phyloP scores from a whole-genome alignment of 2,329 filamentous ascomycete species.

The Fusarium globosum region DNA sequence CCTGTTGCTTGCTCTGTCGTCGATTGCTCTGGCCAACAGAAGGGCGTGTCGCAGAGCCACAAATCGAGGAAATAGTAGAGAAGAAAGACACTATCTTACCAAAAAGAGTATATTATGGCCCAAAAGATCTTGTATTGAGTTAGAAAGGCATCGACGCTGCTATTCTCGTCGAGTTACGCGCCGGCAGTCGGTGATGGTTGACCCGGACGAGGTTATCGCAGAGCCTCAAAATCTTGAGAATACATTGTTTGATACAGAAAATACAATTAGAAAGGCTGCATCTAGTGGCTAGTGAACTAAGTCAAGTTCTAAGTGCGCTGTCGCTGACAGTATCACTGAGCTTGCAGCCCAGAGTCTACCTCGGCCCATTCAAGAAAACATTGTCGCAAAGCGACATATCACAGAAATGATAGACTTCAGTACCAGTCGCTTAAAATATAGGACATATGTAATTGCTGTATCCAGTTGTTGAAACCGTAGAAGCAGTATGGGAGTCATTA shows the following conservation, averaged over 20 bases:
- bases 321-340: not conserved
- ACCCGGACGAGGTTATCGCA: not conserved
- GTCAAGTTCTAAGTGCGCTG: rapidly evolving
- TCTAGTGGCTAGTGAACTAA: rapidly evolving
- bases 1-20: not conserved
- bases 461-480: rapidly evolving
- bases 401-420: not conserved
- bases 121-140: not conserved
- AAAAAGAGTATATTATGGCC: rapidly evolving
- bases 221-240: not conserved
- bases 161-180: not conserved
- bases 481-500: rapidly evolving
- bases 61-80: too few relatives aligned
- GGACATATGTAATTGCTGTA: rapidly evolving
- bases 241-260: not conserved
- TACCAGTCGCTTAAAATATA: rapidly evolving
- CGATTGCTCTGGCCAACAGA: not conserved
- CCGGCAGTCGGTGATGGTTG: too few relatives aligned
- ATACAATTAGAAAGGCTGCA: rapidly evolving
- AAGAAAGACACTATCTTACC: not conserved
- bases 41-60: not conserved
- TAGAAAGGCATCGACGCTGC: not conserved
- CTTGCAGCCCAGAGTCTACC: not conserved
- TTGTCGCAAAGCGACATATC: not conserved
- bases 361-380: not conserved